Evolutionary conservation across 208 protist species (phyloP), one percentile per base, ranked within the genome.

Genomic region (Acanthamoeba culbertsoni): DNA sequence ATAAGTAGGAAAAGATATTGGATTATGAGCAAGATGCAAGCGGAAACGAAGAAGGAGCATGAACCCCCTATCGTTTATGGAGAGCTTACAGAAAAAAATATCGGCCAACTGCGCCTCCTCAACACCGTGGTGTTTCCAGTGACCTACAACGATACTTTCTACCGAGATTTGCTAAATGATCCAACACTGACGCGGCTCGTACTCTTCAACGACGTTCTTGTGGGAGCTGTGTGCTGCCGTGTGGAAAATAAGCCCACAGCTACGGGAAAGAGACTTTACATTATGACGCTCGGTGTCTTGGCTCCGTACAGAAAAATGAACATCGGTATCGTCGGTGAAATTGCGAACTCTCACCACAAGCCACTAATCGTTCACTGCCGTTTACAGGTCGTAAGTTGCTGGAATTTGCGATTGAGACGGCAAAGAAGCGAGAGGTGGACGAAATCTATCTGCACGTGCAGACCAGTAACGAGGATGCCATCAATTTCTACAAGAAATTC

Each of bases 281-380:
- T 99, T 92, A 98, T 99, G 98, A 99, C 98, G 43, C 97, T 99
- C 75, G 95, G 96, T 5, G 98, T 98, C 37, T 96, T 99, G 40
- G 97, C 97, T 89, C 96, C 98, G 31, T 99, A 99, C 95, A 97
- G 98, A 16, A 94, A 97, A 51, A 65, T 98, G 42, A 95, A 97
- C 79, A 97, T 99, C 73, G 98, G 94, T 96, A 82, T 5, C 42
- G 33, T 37, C 42, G 28, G 55, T 18, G 6, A 16, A 26, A 75
- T 18, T 77, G 18, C 12, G 20, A n/a, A n/a, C 8, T 48, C 18
- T 0, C 0, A 26, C 79, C 14, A 84, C 18, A 42, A 28, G 26
- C 28, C 53, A 62, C 12, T 28, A 18, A 5, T n/a, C 23, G 53
- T 62, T n/a, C n/a, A n/a, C n/a, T n/a, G n/a, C n/a, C n/a, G n/a